Evolutionary conservation across 2,329 filamentous ascomycete genomes (phyloP).

Genomic region (Sclerotinia nivalis): DNA sequence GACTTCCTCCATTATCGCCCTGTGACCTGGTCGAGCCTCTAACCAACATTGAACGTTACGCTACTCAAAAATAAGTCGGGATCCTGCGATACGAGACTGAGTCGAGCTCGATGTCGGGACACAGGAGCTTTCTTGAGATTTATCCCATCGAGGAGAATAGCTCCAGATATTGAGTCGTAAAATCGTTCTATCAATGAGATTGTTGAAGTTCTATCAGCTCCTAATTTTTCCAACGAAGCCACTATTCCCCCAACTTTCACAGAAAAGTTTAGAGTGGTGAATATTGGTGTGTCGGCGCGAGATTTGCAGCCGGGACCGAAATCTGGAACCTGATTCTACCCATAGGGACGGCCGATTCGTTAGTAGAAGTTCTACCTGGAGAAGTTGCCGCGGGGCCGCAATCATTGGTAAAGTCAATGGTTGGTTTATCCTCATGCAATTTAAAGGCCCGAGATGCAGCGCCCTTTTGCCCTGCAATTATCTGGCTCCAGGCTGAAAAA

Average conservation of each 20-base stretch:
- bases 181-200: constrained; percentile 57
- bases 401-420: constrained; percentile 38
- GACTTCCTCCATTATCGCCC: constrained; percentile 60
- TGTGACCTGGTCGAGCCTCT: constrained; percentile 54
- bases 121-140: constrained; percentile 50
- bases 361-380: neutral
- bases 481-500: constrained; percentile 76
- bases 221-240: constrained; percentile 65
- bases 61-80: constrained; percentile 57
- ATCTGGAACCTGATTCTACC: constrained; percentile 54
- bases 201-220: constrained; percentile 67
- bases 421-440: constrained; percentile 47
- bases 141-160: constrained; percentile 40
- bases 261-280: constrained; percentile 58
- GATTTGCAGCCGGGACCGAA: constrained; percentile 66
- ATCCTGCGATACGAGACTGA: constrained; percentile 59
- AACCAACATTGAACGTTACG: constrained; percentile 57
- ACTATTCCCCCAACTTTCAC: constrained; percentile 61
- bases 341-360: neutral
- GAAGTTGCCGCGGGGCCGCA: neutral
- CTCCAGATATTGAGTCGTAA: constrained; percentile 46
- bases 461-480: constrained; percentile 62
- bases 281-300: constrained; percentile 57
- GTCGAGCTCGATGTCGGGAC: constrained; percentile 51
- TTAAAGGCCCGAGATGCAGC: constrained; percentile 60